A percentile compares a stretch with the other conserved stretches of the same genome.
phyloP scores from a whole-genome alignment of 2,329 filamentous ascomycete species.

The Huntiella moniliformis region DNA sequence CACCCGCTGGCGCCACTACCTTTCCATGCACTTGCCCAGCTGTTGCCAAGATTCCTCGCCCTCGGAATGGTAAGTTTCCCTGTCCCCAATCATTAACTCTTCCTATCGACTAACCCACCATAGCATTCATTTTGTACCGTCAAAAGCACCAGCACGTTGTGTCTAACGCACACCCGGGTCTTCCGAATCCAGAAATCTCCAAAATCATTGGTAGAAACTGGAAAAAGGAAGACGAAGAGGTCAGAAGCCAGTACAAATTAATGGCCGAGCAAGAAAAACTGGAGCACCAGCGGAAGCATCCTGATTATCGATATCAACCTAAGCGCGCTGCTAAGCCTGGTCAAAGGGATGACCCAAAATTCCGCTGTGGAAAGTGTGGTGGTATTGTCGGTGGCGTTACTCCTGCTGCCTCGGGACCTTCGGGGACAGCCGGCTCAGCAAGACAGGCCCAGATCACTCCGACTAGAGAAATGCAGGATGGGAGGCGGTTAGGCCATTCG shows the following conservation, averaged over 20 bases:
- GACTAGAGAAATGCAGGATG: too few species aligned
- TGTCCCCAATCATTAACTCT: constrained; percentile 1
- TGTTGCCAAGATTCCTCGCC: constrained; percentile 37
- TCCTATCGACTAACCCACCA: neutral
- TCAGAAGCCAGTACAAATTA: constrained; percentile 72
- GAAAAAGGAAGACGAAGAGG: constrained; percentile 53
- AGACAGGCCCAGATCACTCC: too few species aligned
- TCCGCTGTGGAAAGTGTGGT: constrained; percentile 51
- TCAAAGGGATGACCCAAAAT: constrained; percentile 22
- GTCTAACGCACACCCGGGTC: constrained; percentile 63
- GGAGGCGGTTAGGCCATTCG: too few species aligned
- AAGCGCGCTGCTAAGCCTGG: constrained; percentile 35
- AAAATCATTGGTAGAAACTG: constrained; percentile 94
- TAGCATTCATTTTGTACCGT: constrained; percentile 96
- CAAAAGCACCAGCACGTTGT: constrained; percentile 78
- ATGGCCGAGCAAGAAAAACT: constrained; percentile 86
- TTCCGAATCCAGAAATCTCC: constrained; percentile 89
- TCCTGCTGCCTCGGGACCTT: too few species aligned
- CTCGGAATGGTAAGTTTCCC: constrained; percentile 34
- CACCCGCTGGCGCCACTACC: constrained; percentile 16
- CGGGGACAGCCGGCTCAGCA: too few species aligned
- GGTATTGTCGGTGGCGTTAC: constrained; percentile 21
- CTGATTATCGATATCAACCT: constrained; percentile 86
- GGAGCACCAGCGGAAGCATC: constrained; percentile 75
- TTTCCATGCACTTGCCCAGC: constrained; percentile 37